A percentile compares a stretch with the other conserved stretches of the same genome.
These are phyloP conservation scores for Pichia sorboxylosa DNA, from an alignment of 1,139 yeast species.

Conservation along the genomic window DNA sequence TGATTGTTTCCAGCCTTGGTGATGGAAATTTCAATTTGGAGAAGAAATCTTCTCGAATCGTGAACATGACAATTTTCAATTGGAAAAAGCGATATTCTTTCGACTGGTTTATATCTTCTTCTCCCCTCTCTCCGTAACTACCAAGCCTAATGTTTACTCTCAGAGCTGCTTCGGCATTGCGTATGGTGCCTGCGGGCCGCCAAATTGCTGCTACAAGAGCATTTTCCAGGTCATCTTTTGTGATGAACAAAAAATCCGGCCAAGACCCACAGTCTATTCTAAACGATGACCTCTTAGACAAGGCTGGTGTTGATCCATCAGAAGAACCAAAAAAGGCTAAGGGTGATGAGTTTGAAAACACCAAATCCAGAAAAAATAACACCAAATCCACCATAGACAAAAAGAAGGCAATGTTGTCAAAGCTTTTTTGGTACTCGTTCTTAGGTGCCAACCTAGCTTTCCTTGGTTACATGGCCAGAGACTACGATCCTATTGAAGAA, in stretches of 20 bases:
- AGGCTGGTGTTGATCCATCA: conserved; percentile 70
- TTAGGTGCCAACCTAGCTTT: conserved; percentile 55
- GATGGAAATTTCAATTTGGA: no score
- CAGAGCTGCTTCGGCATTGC: no score
- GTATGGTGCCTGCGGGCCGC: no score
- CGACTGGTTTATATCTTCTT: no score
- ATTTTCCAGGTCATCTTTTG: background rate
- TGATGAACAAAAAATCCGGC: background rate
- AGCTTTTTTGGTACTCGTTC: conserved; percentile 52
- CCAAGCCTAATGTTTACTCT: no score
- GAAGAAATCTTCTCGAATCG: no score
- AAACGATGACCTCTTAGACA: conserved; percentile 65
- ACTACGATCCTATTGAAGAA: conserved; percentile 69
- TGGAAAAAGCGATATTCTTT: no score
- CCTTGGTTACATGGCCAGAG: conserved; percentile 65
- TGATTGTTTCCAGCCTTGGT: no score
- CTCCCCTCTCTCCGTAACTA: no score
- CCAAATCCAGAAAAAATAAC: conserved; percentile 34
- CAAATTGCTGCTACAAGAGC: no score
- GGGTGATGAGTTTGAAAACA: conserved; percentile 23
- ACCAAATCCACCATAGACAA: conserved; percentile 59
- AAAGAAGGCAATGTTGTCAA: conserved; percentile 58
- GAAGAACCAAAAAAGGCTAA: conserved; percentile 9
- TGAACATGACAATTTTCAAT: no score
- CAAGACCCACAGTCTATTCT: background rate